Percentiles rank a stretch among this genome's conserved stretches.
Conservation (phyloP, 192 early-diverging fungal genomes). For the Podila minutissima region DNA sequence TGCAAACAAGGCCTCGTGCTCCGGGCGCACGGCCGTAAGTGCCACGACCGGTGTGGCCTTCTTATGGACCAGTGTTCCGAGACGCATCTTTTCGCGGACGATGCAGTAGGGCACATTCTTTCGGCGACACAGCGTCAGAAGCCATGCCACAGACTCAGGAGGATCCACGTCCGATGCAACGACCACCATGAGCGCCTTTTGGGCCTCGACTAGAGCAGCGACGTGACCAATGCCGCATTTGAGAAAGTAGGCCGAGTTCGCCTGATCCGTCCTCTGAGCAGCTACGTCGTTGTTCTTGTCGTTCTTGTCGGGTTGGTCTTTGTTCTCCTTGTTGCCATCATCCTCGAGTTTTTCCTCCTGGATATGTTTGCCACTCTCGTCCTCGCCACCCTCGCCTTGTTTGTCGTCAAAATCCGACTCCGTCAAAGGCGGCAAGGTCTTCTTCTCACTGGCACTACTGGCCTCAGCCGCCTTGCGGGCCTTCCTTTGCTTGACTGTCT, state of each 20-base stretch:
- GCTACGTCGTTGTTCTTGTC: neutral
- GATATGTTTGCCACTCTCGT: too few relatives aligned
- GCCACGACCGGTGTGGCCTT: constrained; percentile 95
- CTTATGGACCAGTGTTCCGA: constrained; percentile 97
- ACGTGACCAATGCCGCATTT: constrained; percentile 99
- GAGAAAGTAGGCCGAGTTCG: constrained; percentile 88
- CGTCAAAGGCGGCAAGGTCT: too few relatives aligned
- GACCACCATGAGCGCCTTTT: constrained; percentile 94
- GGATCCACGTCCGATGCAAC: constrained; percentile 98
- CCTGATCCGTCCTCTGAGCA: constrained; percentile 54
- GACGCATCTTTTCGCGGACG: constrained; percentile 93
- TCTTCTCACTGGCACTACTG: too few relatives aligned
- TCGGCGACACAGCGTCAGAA: constrained; percentile 98
- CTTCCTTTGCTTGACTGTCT: too few relatives aligned
- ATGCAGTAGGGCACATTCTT: constrained; percentile 96
- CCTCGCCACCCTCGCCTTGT: too few relatives aligned
- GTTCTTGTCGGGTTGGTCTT: neutral
- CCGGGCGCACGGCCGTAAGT: constrained; percentile 86
- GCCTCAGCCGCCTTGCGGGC: too few relatives aligned
- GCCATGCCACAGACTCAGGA: constrained; percentile 93
- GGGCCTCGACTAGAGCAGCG: constrained; percentile 90
- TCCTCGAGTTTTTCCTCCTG: neutral
- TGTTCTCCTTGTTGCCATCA: constrained; percentile 60
- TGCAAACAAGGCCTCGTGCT: constrained; percentile 88
- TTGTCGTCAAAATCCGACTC: too few relatives aligned